These are phyloP conservation scores for Salvia miltiorrhiza DNA, from an alignment of 257 asterid genomes.

Conservation along the genomic window DNA sequence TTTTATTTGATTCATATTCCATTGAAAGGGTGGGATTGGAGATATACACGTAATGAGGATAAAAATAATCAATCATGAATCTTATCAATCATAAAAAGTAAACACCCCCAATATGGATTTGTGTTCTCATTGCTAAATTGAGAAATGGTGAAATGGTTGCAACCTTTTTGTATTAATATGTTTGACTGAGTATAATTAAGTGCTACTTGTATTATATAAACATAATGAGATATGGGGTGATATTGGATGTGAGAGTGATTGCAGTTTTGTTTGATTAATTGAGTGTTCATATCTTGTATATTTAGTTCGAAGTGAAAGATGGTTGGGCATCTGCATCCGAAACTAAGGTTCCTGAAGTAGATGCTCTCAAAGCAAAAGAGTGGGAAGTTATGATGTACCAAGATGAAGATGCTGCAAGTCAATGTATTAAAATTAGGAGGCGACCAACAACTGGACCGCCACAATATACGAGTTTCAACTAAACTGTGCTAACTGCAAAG, in stretches of 20 bases:
- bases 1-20: no score
- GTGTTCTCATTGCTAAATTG: not conserved
- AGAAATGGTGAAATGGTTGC: not conserved
- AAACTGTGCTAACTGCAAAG: not conserved
- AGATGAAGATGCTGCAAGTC: constrained; percentile 65
- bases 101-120: no score
- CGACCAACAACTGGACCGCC: constrained; percentile 84
- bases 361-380: constrained; percentile 58
- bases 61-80: no score
- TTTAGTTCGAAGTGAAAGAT: constrained; percentile 48
- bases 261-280: not conserved
- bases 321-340: constrained; percentile 32
- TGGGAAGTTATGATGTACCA: constrained; percentile 67
- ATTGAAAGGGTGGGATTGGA: no score
- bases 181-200: not conserved
- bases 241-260: not conserved
- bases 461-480: not conserved
- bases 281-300: constrained; percentile 5
- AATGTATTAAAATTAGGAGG: constrained; percentile 77
- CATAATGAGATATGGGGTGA: not conserved
- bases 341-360: constrained; percentile 38
- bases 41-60: no score
- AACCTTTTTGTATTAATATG: not conserved
- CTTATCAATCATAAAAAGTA: no score
- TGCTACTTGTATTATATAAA: not conserved